These are phyloP conservation scores for Zostera marina DNA, from an alignment of 116 monocot genomes.

Conservation along the genomic window DNA sequence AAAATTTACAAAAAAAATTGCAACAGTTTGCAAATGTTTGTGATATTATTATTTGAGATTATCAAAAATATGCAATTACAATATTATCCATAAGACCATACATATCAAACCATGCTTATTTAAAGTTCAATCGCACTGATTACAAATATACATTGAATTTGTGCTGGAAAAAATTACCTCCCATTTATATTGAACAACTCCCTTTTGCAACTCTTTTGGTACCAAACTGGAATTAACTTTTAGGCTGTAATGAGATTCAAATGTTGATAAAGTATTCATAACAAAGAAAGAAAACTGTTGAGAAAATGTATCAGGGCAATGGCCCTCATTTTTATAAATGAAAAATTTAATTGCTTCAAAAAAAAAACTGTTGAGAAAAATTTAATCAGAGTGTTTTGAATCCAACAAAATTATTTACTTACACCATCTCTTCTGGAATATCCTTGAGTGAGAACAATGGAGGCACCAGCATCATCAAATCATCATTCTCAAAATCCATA, in stretches of 20 bases:
- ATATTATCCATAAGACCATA: neutral
- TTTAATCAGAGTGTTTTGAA: neutral
- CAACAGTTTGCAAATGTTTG: too few species aligned
- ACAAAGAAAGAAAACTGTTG: neutral
- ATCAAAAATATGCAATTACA: too few species aligned
- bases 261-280: neutral
- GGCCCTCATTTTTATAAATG: too few species aligned
- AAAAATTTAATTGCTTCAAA: too few species aligned
- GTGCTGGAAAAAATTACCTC: conserved; percentile 31
- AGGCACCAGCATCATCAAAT: conserved; percentile 79
- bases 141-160: neutral
- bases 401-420: conserved; percentile 9
- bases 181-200: conserved; percentile 45
- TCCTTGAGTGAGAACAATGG: conserved; percentile 71
- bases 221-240: conserved; percentile 38
- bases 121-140: neutral
- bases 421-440: conserved; percentile 63
- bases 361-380: too few species aligned
- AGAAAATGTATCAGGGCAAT: too few species aligned
- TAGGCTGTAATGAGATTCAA: conserved; percentile 23
- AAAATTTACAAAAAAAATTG: too few species aligned
- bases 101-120: neutral
- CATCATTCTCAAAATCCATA: conserved; percentile 30
- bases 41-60: too few species aligned
- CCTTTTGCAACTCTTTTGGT: conserved; percentile 53